phyloP scores from a whole-genome alignment of 2,329 filamentous ascomycete genomes.

The Aspergillus sp. region DNA sequence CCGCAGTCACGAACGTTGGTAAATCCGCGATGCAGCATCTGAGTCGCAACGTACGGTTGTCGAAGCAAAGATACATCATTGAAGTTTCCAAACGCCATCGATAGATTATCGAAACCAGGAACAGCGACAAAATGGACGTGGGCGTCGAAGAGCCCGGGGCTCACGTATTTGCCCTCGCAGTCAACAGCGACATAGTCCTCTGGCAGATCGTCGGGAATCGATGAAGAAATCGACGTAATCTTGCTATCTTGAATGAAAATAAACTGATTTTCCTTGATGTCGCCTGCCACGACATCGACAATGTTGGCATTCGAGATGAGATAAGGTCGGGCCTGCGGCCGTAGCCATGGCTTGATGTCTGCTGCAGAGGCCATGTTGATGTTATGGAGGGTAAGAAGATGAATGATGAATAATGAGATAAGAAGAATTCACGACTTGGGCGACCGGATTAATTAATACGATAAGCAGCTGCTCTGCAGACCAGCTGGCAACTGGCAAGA shows the following conservation, averaged over 20 bases:
- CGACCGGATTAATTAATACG: too few relatives aligned
- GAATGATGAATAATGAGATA: constrained; percentile 21
- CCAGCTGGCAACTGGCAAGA: too few relatives aligned
- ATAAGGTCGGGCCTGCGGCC: constrained; percentile 19
- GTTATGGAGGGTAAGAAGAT: background rate
- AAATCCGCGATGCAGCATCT: constrained; percentile 63
- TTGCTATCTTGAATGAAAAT: constrained; percentile 25
- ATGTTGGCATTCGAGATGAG: constrained; percentile 30
- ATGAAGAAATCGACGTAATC: constrained; percentile 21
- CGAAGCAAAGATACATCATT: constrained; percentile 29
- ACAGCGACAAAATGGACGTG: constrained; percentile 34
- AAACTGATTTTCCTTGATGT: constrained; percentile 10
- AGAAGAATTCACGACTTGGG: too few relatives aligned
- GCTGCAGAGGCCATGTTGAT: background rate
- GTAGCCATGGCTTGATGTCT: constrained; percentile 29
- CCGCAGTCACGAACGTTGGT: constrained; percentile 64
- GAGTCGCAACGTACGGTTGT: constrained; percentile 29
- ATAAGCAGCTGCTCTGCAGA: too few relatives aligned
- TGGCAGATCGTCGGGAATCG: background rate
- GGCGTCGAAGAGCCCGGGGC: constrained; percentile 32
- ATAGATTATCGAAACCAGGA: constrained; percentile 28
- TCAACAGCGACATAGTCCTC: constrained; percentile 15
- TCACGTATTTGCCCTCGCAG: constrained; percentile 27
- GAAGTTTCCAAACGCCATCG: constrained; percentile 28
- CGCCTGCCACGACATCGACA: constrained; percentile 28